Evolutionary conservation across 192 early-diverging fungal species (phyloP), one percentile per base, ranked within the genome.

Genomic region (Podila horticola): DNA sequence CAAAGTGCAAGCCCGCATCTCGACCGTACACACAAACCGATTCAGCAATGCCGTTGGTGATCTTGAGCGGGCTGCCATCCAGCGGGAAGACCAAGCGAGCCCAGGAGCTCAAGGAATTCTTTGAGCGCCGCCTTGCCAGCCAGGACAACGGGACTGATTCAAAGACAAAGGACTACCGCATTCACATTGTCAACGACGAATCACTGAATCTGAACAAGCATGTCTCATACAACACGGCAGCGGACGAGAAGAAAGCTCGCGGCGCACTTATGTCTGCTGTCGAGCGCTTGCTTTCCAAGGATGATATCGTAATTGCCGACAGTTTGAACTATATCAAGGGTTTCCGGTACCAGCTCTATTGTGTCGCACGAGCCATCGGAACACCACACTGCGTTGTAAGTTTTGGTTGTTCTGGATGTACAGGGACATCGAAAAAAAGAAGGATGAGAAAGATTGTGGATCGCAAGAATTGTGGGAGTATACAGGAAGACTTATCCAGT

Each of bases 241-340:
- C 76, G 36, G 92, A 90, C n/a, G 98, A 99, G 83, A 99, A 99
- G 82, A 93, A 92, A 41, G 90, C 93, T 20, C 92, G 98, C 48
- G 95, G 90, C 17, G 85, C 90, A 5, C 82, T 99, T 49, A 77
- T 98, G 67, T 98, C 97, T 0, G 93, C 96, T 0, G 94, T 98
- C 30, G 96, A 98, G 77, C 84, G 98, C 38, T 75, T 90, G 2
- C 81, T 99, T 36, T 90, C 92, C 29, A 91, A 91, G 58, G 93
- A 98, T n/a, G 85, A 87, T 62, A 88, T 99, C 58, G 92, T 98
- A 15, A 96, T 99, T 58, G 95, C 90, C 9, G 98, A 99, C 73
- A 87, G 88, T n/a, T 79, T 97, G 74, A 99, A 99, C 83, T 98
- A 99, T 85, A 99, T 99, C 83, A 99, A 99, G 87, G 97, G 98